Evolutionary conservation across 2,329 filamentous ascomycete species (phyloP).

Genomic region (Falciphora oryzae): DNA sequence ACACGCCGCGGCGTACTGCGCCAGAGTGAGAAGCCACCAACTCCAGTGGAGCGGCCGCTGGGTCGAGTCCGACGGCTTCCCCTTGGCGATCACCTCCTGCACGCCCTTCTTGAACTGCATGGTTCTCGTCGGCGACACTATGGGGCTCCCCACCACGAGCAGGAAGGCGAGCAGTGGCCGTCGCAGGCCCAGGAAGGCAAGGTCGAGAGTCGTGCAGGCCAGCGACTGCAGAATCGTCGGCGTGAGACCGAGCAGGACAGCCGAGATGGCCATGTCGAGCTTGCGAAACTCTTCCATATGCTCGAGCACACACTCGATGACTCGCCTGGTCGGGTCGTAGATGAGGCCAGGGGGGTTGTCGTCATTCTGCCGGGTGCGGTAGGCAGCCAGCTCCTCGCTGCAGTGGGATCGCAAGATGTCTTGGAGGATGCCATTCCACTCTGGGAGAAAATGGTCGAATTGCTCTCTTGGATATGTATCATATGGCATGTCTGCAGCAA

Average conservation of each 20-base stretch:
- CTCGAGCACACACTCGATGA: conserved; percentile 9
- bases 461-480: conserved; percentile 1
- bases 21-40: conserved; percentile 7
- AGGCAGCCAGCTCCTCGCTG: background rate
- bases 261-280: conserved; percentile 18
- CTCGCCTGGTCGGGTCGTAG: background rate
- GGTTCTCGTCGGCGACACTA: background rate
- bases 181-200: conserved; percentile 16
- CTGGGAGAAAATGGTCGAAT: conserved; percentile 10
- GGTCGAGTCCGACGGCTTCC: background rate
- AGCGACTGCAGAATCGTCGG: conserved; percentile 17
- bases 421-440: conserved; percentile 7
- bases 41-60: background rate
- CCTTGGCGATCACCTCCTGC: background rate
- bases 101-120: background rate
- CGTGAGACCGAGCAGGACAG: conserved; percentile 18
- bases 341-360: background rate
- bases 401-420: background rate
- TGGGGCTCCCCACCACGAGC: conserved; percentile 11
- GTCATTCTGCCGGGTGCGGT: background rate
- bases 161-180: conserved; percentile 18
- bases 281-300: conserved; percentile 33
- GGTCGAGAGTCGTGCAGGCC: conserved; percentile 14
- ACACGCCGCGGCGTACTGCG: conserved; percentile 19
- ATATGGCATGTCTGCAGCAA: too few species aligned